phyloP scores from a whole-genome alignment of 148 eudicot genomes.

The Heliamphora exappendiculata region DNA sequence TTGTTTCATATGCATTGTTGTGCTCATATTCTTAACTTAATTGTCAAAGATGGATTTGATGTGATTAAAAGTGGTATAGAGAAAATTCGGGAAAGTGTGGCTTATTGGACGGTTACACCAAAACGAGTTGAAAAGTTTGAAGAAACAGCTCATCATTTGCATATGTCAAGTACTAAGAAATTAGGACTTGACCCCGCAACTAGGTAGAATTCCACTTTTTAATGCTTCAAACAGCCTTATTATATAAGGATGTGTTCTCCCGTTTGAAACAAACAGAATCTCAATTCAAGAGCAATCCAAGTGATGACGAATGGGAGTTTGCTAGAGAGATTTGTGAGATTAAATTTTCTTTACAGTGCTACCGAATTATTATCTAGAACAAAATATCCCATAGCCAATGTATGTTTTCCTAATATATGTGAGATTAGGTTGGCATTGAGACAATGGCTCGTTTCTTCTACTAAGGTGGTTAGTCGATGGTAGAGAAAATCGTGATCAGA shows the following conservation, averaged over 20 bases:
- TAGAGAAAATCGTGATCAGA: no score
- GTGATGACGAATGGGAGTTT: not conserved
- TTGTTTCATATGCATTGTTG: not conserved
- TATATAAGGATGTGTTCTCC: not conserved
- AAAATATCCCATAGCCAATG: not conserved
- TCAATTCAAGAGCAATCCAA: not conserved
- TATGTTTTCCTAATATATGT: not conserved
- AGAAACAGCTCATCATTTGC: not conserved
- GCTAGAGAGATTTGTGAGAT: not conserved
- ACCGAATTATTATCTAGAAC: not conserved
- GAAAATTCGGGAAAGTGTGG: not conserved
- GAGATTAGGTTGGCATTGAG: not conserved
- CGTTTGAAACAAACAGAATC: not conserved
- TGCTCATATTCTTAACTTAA: not conserved
- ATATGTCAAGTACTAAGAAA: not conserved
- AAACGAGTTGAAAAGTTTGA: not conserved
- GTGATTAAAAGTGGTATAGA: not conserved
- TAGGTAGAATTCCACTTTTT: not conserved
- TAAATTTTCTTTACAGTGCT: not conserved
- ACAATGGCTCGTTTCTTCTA: no score
- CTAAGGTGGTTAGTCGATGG: no score
- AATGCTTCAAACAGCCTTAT: not conserved
- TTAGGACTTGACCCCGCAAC: not conserved
- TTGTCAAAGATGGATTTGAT: not conserved
- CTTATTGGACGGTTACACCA: not conserved